These are phyloP conservation scores for Tetrapisispora phaffii DNA, from an alignment of 805 yeast species.

Conservation along the genomic window DNA sequence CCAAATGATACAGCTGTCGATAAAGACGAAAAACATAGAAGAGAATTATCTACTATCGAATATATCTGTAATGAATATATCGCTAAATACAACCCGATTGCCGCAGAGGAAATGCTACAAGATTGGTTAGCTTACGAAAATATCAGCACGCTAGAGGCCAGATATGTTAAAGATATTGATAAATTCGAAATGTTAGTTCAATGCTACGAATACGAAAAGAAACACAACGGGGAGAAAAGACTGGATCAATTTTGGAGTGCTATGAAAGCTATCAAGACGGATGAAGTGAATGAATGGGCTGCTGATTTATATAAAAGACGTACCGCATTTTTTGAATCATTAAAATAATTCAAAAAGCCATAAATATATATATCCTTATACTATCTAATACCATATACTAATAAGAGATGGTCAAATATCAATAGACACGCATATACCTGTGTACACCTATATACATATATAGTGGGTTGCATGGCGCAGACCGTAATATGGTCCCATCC, in stretches of 20 bases:
- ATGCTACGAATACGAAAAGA: slow-evolving; percentile 75
- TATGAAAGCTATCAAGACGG: slow-evolving; percentile 51
- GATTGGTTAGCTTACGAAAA: slow-evolving; percentile 88
- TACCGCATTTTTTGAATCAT: slow-evolving; percentile 2
- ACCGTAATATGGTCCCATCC: no score
- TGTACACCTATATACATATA: no score
- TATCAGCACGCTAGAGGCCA: slow-evolving; percentile 70
- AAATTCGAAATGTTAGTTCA: slow-evolving; percentile 79
- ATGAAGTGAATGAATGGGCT: slow-evolving; percentile 61
- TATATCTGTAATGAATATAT: slow-evolving; percentile 52
- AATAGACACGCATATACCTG: no score
- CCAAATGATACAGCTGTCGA: slow-evolving; percentile 58
- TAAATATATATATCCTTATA: neutral
- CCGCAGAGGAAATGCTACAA: slow-evolving; percentile 54
- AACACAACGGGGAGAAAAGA: slow-evolving; percentile 44
- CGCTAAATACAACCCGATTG: slow-evolving; percentile 50
- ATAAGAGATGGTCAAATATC: no score
- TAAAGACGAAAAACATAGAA: slow-evolving; percentile 72
- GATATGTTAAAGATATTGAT: slow-evolving; percentile 88
- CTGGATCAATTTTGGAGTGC: slow-evolving; percentile 64
- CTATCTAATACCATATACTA: neutral
- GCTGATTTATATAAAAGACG: slow-evolving; percentile 35
- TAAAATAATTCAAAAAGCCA: neutral
- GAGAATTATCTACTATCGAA: slow-evolving; percentile 66
- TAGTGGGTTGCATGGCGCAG: no score